Evolutionary conservation across 768 basidiomycete genomes (phyloP).

Genomic region (Kwoniella bestiolae): DNA sequence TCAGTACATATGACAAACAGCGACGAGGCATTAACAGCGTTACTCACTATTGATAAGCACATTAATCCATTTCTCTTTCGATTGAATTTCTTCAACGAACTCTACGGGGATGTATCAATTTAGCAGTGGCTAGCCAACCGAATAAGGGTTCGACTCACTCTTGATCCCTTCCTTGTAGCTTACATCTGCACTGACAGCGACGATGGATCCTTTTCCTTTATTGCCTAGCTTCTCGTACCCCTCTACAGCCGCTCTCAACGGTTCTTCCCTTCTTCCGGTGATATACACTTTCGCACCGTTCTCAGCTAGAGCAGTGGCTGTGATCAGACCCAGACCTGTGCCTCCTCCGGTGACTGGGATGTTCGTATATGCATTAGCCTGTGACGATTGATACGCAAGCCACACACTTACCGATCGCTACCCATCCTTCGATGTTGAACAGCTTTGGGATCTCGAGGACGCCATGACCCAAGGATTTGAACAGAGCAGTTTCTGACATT

Average conservation of each 20-base stretch:
- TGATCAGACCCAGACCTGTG: constrained; percentile 37
- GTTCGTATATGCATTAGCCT: not conserved
- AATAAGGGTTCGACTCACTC: constrained; percentile 36
- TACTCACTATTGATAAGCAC: constrained; percentile 50
- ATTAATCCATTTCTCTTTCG: constrained; percentile 53
- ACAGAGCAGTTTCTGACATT: constrained; percentile 25
- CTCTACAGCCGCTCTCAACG: constrained; percentile 40
- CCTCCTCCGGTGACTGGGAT: constrained; percentile 41
- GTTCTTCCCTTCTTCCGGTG: constrained; percentile 50
- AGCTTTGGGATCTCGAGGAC: constrained; percentile 39
- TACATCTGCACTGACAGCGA: constrained; percentile 48
- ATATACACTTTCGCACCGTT: constrained; percentile 57
- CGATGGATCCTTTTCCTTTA: constrained; percentile 39
- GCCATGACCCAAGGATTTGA: constrained; percentile 26
- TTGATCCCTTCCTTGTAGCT: constrained; percentile 51
- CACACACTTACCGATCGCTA: constrained; percentile 46
- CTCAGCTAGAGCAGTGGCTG: constrained; percentile 47
- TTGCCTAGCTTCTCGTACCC: constrained; percentile 31
- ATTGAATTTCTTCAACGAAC: constrained; percentile 35
- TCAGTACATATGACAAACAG: too few species aligned
- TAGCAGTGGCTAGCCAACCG: not conserved
- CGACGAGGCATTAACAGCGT: not conserved
- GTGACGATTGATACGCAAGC: not conserved
- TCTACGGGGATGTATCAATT: constrained; percentile 21
- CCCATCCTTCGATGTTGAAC: constrained; percentile 54